A percentile compares a stretch with the other conserved stretches of the same genome.
Evolutionary conservation across 441 rosid genomes (phyloP).

Genomic region (Monsonia emarginata): DNA sequence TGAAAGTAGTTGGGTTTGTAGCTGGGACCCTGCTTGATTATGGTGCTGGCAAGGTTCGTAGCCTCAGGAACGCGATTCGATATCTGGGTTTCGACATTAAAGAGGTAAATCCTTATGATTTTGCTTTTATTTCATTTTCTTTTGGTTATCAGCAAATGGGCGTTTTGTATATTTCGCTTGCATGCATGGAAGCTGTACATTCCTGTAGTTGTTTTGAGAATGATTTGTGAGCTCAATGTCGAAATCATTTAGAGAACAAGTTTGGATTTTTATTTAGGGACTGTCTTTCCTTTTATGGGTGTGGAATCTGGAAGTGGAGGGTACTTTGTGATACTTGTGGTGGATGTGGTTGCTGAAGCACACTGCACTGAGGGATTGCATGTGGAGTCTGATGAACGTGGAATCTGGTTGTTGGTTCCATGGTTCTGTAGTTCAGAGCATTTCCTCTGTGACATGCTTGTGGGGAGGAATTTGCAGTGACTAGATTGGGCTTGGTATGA

Average conservation of each 20-base stretch:
- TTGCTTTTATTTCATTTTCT: neutral
- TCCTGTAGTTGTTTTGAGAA: neutral
- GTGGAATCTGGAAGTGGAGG: neutral
- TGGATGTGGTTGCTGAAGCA: neutral
- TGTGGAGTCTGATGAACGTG: neutral
- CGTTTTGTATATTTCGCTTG: neutral
- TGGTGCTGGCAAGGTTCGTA: slow-evolving; percentile 92
- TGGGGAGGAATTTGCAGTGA: neutral
- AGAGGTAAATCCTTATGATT: slow-evolving; percentile 36
- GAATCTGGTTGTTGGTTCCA: neutral
- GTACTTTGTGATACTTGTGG: neutral
- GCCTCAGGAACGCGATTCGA: slow-evolving; percentile 76
- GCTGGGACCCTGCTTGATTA: slow-evolving; percentile 85
- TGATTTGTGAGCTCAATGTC: neutral
- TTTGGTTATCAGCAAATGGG: neutral
- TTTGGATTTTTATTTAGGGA: neutral
- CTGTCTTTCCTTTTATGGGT: too few species aligned
- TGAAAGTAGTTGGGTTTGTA: slow-evolving; percentile 16
- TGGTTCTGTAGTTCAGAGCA: neutral
- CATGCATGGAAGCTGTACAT: neutral
- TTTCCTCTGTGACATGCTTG: neutral
- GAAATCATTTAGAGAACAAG: neutral
- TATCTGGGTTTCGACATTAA: slow-evolving; percentile 64
- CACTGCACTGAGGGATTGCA: neutral
- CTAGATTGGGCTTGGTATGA: neutral